A percentile compares a stretch with the other conserved stretches of the same genome.
These are phyloP conservation scores for Rhynchosporium agropyri DNA, from an alignment of 2,329 filamentous ascomycete genomes.

Conservation along the genomic window DNA sequence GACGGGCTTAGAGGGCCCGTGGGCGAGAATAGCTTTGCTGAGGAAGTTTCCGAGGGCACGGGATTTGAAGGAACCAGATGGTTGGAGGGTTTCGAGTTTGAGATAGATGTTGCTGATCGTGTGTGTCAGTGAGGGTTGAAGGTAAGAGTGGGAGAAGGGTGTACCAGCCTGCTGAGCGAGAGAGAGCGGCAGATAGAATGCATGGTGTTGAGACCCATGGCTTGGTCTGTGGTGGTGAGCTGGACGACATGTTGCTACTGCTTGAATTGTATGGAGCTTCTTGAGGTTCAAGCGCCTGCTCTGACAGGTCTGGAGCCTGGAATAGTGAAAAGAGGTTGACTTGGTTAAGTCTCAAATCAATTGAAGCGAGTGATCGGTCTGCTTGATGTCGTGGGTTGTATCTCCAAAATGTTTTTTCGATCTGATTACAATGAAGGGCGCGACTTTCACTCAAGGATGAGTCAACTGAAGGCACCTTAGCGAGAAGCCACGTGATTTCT, in stretches of 20 bases:
- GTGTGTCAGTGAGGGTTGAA: constrained; percentile 1
- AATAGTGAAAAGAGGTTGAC: too few species aligned
- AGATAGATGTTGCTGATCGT: constrained; percentile 65
- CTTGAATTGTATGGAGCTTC: not conserved
- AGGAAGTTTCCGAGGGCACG: constrained; percentile 75
- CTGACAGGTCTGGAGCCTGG: not conserved
- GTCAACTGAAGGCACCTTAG: not conserved
- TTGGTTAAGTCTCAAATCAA: too few species aligned
- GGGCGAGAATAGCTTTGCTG: constrained; percentile 48
- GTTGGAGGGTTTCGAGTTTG: constrained; percentile 85
- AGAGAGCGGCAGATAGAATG: constrained; percentile 35
- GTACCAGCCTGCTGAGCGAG: constrained; percentile 39
- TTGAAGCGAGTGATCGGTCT: too few species aligned
- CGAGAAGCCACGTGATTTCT: not conserved
- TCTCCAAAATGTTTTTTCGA: not conserved
- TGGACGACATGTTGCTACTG: constrained; percentile 9
- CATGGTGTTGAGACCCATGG: constrained; percentile 39
- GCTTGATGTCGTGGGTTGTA: too few species aligned
- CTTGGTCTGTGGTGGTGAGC: constrained; percentile 18
- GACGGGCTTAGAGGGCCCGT: constrained; percentile 35
- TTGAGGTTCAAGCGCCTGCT: not conserved
- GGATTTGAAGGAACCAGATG: constrained; percentile 85
- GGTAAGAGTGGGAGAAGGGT: constrained; percentile 8
- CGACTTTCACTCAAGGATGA: not conserved
- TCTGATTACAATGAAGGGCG: not conserved